phyloP scores from a whole-genome alignment of 1,139 yeast species.

The Yamadazyma mexicana region DNA sequence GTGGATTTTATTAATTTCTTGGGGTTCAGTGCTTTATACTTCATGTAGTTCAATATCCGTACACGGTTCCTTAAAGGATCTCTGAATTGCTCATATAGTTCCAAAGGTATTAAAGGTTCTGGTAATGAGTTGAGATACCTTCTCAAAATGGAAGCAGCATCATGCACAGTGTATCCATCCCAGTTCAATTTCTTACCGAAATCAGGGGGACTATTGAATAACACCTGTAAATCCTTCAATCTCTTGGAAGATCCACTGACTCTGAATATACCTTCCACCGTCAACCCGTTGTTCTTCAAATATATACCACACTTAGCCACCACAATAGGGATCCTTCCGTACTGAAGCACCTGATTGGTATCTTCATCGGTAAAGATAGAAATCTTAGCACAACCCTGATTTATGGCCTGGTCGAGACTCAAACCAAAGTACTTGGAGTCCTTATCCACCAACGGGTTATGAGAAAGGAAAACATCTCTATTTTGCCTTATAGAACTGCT shows the following conservation, averaged over 20 bases:
- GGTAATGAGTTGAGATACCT: constrained; percentile 85
- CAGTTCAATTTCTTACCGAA: constrained; percentile 86
- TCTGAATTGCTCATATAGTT: constrained; percentile 75
- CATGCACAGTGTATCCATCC: constrained; percentile 97
- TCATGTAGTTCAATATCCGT: constrained; percentile 61
- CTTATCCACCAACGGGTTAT: constrained; percentile 44
- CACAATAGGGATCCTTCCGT: constrained; percentile 83
- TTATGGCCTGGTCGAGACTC: constrained; percentile 66
- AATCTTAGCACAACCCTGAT: constrained; percentile 74
- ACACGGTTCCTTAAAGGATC: constrained; percentile 67
- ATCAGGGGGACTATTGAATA: constrained; percentile 83
- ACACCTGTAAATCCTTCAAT: constrained; percentile 78
- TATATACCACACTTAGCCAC: constrained; percentile 94
- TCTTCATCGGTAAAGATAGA: constrained; percentile 57
- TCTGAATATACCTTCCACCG: constrained; percentile 88
- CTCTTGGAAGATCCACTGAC: constrained; percentile 92
- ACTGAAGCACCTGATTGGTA: constrained; percentile 55
- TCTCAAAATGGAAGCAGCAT: constrained; percentile 88
- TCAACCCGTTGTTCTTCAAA: constrained; percentile 72
- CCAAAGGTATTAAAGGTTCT: constrained; percentile 86
- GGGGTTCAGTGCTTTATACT: constrained; percentile 49
- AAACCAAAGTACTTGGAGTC: constrained; percentile 80
- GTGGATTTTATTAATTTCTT: constrained; percentile 20
- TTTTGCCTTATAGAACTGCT: constrained; percentile 46
- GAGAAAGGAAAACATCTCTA: constrained; percentile 55